Conservation (phyloP, 2,329 filamentous ascomycete species). For the Dryadomyces quercivorus region DNA sequence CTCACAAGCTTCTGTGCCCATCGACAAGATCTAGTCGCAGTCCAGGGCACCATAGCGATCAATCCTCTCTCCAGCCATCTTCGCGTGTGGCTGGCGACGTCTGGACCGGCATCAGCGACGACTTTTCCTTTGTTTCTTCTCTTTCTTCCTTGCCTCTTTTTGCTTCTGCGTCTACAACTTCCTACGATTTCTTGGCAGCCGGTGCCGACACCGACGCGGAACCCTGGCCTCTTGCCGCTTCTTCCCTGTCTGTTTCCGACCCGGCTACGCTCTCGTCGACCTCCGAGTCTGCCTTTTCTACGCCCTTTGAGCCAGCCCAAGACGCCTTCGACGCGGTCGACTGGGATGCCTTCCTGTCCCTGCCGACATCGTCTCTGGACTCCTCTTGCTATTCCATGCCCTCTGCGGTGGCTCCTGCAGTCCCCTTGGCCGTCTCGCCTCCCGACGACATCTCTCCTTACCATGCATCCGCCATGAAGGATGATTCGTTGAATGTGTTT, state of each 20-base stretch:
- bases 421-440: background rate
- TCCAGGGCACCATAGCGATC: background rate
- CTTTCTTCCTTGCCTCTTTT: background rate
- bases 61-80: background rate
- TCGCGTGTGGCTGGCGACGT: background rate
- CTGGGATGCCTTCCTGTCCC: constrained; percentile 4
- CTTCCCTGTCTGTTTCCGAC: background rate
- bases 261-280: background rate
- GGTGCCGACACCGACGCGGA: background rate
- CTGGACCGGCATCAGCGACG: background rate
- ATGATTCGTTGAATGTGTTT: background rate
- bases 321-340: constrained; percentile 1
- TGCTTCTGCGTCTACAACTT: background rate
- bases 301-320: background rate
- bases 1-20: constrained; percentile 2
- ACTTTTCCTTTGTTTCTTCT: background rate
- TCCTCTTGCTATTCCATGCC: background rate
- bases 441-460: background rate
- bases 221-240: background rate
- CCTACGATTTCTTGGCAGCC: background rate
- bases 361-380: background rate
- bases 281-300: background rate
- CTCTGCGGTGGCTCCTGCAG: background rate
- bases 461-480: background rate
- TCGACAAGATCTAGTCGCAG: constrained; percentile 5